phyloP scores from a whole-genome alignment of 257 asterid species.

The Ehretia macrophylla region DNA sequence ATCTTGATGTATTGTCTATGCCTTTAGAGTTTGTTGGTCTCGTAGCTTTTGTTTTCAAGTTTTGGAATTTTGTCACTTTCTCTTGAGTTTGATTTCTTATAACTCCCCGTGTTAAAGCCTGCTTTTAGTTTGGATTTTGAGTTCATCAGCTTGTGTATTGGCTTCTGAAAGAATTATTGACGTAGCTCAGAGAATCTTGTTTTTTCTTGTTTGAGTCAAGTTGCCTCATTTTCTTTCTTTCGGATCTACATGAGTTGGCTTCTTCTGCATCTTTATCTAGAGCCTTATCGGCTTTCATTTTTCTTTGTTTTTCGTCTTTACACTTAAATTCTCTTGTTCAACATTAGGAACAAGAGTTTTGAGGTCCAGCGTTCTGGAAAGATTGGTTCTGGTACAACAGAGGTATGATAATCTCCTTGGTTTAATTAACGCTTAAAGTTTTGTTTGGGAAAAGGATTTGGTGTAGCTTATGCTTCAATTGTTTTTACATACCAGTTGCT shows the following conservation, averaged over 20 bases:
- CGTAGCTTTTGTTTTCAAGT: too few relatives aligned
- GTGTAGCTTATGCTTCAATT: background rate
- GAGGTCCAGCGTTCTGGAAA: slow-evolving; percentile 55
- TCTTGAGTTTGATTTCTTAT: too few relatives aligned
- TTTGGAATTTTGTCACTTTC: too few relatives aligned
- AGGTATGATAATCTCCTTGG: slow-evolving; percentile 40
- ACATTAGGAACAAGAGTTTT: slow-evolving; percentile 51
- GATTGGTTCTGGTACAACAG: slow-evolving; percentile 62
- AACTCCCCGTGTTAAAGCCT: too few relatives aligned
- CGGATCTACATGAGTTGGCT: background rate
- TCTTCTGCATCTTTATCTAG: too few relatives aligned
- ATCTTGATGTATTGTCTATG: too few relatives aligned
- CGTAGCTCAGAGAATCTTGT: background rate
- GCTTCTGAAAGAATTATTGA: background rate
- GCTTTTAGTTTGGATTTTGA: too few relatives aligned
- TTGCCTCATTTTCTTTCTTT: background rate
- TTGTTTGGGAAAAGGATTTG: too few relatives aligned
- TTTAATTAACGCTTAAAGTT: too few relatives aligned
- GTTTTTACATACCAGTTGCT: background rate
- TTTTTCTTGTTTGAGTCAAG: background rate
- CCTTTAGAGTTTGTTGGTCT: too few relatives aligned
- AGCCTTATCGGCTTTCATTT: background rate
- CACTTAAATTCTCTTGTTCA: background rate
- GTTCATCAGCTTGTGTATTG: background rate
- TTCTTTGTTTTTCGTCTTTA: background rate